Base-by-base conservation (phyloP, 495 filamentous ascomycete species). In the Xylaria acuta region DNA sequence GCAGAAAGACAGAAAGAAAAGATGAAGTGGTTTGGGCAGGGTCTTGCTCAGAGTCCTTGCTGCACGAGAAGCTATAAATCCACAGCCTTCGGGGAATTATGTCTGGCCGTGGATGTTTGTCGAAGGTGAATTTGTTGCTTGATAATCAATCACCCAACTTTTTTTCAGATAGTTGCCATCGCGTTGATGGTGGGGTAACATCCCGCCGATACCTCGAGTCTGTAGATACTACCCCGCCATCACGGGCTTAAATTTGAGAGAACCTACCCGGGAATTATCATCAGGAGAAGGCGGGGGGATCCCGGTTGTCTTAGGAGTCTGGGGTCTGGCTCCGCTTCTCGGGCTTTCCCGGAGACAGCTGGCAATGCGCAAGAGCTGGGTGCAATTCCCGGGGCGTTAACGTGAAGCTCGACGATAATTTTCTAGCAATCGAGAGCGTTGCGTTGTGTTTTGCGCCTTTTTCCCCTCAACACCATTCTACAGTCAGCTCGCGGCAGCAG, bases 71-170 rank as follows among this genome's bases (percentile, higher is more conserved):
- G 20, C 32, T 60, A 38, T 47, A 16, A 25, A 62, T 51, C 14
- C 49, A 25, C 59, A 34, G 11, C 2, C 1, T 25, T 36, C 6
- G 5, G 38, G 18, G 32, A 36, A 30, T 41, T 40, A 14, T 9
- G 32, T 43, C 43, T 8, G 60, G 14, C 22, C 22, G 32, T 67
- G 63, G 63, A 72, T 60, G 40, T 25, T 41, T 45, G 14, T 72
- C 59, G 70, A 72, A 67, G 27, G 47, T 32, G 18, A 49, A 38
- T 25, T 59, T n/a, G 25, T 30, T 72, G 70, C 70, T 72, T 72
- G 70, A 72, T 72, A 72, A 72, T 67, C 65, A 67, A 67, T 59
- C 70, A 38, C 59, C 38, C 9, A 59, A 32, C 45, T 40, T 72
- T 66, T 72, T 66, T 67, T 72, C 59, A n/a, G 18, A 25, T 1